Base-by-base conservation (phyloP, 2,329 filamentous ascomycete genomes). In the Furcasterigmium furcatum region DNA sequence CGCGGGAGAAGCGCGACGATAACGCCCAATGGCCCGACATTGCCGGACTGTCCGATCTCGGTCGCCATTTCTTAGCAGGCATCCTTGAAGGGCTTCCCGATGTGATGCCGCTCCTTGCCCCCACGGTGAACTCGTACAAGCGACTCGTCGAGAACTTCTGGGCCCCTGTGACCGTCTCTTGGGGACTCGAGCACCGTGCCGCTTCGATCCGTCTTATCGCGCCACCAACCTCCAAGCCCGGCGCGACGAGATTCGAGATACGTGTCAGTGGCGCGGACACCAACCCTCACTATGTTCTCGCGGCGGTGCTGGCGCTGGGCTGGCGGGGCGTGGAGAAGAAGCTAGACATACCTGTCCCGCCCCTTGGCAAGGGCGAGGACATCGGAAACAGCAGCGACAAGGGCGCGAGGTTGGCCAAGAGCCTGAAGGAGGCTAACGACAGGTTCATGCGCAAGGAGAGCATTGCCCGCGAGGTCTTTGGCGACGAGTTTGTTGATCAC, bases 81-180 rank as follows among this genome's bases (percentile, higher is more conserved):
- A 68, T 99, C 2, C 77, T 99, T 0, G 85, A 89, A 20, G 94
- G 92, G 13, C 77, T 99, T 4, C 90, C 94, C 3, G 90, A 96
- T 60, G 82, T 97, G 55, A 99, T 99, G 94, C 94, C 94, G 1
- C 75, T 97, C 47, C 76, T 99, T 12, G 94, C 92, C 1, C 94
- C 94, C 0, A 99, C 90, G 1, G 81, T 99, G 60, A 99, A 99
- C 76, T 95, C 89, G 50, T 99, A 99, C 76, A 99, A 99, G 71
- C 85, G 94, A 4, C 79, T 99, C 1, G 94, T 99, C 3, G 94
- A 99, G 73, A 97, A 97, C 70, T 97, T 96, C 70, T 99, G 94
- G 94, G 94, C 94, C 0, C 94, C 94, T 0, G 94, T 99, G 6
- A 96, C 92, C 0, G 94, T 97, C 0, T 96, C 90, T 0, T 99